A percentile compares a stretch with the other conserved stretches of the same genome.
Evolutionary conservation across 1,284 basidiomycete species (phyloP).

Genomic region (Leccinum fallax): DNA sequence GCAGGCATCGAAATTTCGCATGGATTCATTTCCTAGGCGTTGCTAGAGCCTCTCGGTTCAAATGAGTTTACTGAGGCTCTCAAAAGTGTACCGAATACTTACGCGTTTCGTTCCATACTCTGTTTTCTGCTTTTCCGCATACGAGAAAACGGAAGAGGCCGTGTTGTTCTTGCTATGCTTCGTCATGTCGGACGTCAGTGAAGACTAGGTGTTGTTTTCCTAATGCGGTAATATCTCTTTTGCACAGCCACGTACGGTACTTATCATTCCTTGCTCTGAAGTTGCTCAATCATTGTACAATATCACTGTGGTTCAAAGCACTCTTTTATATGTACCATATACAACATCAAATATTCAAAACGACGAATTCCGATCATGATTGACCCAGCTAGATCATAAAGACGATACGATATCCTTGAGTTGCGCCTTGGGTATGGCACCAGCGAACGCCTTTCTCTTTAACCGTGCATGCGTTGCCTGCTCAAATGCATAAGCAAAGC

Average conservation of each 20-base stretch:
- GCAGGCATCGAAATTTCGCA: slow-evolving; percentile 88
- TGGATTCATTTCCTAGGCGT: slow-evolving; percentile 87
- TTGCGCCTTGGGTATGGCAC: slow-evolving; percentile 29
- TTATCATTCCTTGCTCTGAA: background rate
- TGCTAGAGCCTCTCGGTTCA: slow-evolving; percentile 47
- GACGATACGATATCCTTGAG: slow-evolving; percentile 20
- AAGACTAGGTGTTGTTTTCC: background rate
- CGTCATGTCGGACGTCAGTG: slow-evolving; percentile 53
- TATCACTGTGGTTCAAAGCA: too few relatives aligned
- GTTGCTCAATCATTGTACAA: too few relatives aligned
- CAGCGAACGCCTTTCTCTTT: slow-evolving; percentile 29
- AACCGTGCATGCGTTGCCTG: slow-evolving; percentile 52
- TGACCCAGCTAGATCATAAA: slow-evolving; percentile 2
- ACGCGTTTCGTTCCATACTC: slow-evolving; percentile 81
- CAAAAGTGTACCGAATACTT: slow-evolving; percentile 25
- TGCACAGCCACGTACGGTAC: slow-evolving; percentile 2
- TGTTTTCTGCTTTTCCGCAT: slow-evolving; percentile 82
- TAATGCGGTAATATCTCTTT: background rate
- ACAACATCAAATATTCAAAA: background rate
- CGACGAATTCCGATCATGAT: background rate
- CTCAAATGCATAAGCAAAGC: slow-evolving; percentile 56
- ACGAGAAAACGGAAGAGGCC: slow-evolving; percentile 82
- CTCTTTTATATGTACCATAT: background rate
- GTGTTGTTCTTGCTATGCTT: slow-evolving; percentile 91
- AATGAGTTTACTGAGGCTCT: background rate